Percentiles rank a stretch among this genome's conserved stretches.
Evolutionary conservation across 306 rosid genomes (phyloP).

Genomic region (Potentilla sterilis): DNA sequence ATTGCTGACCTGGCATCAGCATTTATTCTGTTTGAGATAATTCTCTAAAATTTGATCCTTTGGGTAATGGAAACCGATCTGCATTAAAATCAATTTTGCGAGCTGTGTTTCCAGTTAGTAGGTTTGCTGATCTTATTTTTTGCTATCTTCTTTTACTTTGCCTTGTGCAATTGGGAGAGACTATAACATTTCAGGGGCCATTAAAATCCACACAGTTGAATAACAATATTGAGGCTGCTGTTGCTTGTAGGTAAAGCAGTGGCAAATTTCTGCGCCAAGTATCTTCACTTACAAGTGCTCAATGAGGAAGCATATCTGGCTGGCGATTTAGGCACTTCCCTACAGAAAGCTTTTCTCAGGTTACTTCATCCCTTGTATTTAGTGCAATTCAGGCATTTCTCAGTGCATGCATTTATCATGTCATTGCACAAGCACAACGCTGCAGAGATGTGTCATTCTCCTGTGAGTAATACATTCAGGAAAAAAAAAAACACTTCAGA

Average conservation of each 20-base stretch:
- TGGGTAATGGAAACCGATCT: neutral
- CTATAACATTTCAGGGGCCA: neutral
- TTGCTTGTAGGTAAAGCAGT: conserved; percentile 79
- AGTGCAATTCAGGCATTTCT: conserved; percentile 22
- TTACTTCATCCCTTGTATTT: conserved; percentile 25
- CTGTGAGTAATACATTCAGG: conserved; percentile 14
- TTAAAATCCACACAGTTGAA: neutral
- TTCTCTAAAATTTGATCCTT: neutral
- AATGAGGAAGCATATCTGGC: conserved; percentile 67
- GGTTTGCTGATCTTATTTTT: neutral
- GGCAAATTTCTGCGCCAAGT: conserved; percentile 89
- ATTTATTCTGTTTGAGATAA: neutral
- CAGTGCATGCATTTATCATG: conserved; percentile 17
- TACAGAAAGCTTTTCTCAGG: conserved; percentile 84
- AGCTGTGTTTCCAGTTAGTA: neutral
- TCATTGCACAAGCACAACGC: conserved; percentile 23
- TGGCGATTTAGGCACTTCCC: conserved; percentile 74
- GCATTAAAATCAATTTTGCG: neutral
- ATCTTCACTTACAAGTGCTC: conserved; percentile 80
- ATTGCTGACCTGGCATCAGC: neutral
- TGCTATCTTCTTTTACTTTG: neutral
- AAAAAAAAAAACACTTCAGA: neutral
- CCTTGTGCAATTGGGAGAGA: neutral
- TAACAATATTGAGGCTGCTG: neutral
- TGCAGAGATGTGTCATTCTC: conserved; percentile 23